Base-by-base conservation (phyloP, 2,329 filamentous ascomycete species). In the Ophiocordyceps unilateralis region DNA sequence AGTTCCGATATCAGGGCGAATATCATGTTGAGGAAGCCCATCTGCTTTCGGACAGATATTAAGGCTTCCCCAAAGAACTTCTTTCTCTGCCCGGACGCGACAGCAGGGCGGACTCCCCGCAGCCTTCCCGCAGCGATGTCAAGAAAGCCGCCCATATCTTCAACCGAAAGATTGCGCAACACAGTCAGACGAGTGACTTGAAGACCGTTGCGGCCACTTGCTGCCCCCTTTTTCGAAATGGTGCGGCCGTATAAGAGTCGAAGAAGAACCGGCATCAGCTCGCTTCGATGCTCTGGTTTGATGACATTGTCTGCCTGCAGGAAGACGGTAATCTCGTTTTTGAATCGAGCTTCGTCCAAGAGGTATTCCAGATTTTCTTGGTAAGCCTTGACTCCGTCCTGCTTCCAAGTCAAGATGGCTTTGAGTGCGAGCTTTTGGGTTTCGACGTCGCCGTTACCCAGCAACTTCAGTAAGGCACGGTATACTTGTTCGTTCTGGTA, bases 1-100 rank as follows among this genome's bases (percentile, higher is more conserved):
- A 96, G 72, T 43, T 91, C 86, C 45, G 82, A 81, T 46, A 96
- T 77, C 57, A 96, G 76, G 11, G 89, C 78, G 46, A 87, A 80
- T 41, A 91, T 70, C 85, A 96, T 91, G 56, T 93, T 93, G 42
- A 94, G 65, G 56, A 95, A 77, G 66, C 93, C 91, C 45, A 91
- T 74, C 59, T 95, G 89, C 59, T 88, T 91, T 53, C 88, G 76
- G 11, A 73, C 63, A 15, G 75, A 72, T 22, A 88, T 62, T 12
- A 81, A 48, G 39, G 83, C 74, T 23, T 69, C 62, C 1, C 67
- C 58, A 41, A 87, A 72, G 1, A 68, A 56, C 44, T 70, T 64
- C 41, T 74, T 66, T 3, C 71, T 62, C 7, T 76, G 52, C 8
- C 45, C 45, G 1, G 63, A 56, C 11, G 70, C 61, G 42, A 73